Evolutionary conservation across 2,329 filamentous ascomycete genomes (phyloP).

Genomic region (Alternaria gansuensis): DNA sequence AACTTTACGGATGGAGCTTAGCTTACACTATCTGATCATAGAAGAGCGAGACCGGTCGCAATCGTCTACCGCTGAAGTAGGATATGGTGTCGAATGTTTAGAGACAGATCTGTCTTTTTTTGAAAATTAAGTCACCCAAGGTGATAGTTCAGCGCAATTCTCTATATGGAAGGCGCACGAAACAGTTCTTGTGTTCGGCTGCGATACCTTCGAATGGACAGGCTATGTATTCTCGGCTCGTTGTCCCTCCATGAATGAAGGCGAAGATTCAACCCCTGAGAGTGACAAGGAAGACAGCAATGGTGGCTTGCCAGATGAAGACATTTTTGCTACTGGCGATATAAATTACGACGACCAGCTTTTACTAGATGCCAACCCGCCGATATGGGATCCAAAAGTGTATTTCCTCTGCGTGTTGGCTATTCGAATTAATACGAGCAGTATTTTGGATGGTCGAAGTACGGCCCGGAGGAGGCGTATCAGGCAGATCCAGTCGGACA

Average conservation of each 20-base stretch:
- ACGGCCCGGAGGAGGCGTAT: conserved; percentile 71
- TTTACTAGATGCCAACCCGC: background rate
- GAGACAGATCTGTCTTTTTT: background rate
- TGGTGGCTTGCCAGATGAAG: background rate
- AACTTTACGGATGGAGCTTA: background rate
- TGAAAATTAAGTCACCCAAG: background rate
- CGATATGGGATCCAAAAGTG: conserved; percentile 3
- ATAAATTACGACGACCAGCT: background rate
- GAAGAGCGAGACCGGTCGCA: background rate
- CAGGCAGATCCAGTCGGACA: conserved; percentile 73
- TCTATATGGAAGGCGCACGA: background rate
- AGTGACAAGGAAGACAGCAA: background rate
- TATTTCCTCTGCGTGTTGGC: background rate
- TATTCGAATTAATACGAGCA: no score
- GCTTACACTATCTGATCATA: background rate
- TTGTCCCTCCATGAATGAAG: background rate
- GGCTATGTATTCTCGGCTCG: conserved; percentile 1
- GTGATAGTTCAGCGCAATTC: background rate
- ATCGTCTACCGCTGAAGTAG: background rate
- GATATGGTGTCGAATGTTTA: background rate
- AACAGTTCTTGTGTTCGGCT: conserved; percentile 1
- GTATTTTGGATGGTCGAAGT: conserved; percentile 72
- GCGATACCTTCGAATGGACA: background rate
- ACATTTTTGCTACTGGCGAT: background rate
- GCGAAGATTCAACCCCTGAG: background rate